phyloP scores from a whole-genome alignment of 202 grass and related monocot species.

The Eragrostis tef region DNA sequence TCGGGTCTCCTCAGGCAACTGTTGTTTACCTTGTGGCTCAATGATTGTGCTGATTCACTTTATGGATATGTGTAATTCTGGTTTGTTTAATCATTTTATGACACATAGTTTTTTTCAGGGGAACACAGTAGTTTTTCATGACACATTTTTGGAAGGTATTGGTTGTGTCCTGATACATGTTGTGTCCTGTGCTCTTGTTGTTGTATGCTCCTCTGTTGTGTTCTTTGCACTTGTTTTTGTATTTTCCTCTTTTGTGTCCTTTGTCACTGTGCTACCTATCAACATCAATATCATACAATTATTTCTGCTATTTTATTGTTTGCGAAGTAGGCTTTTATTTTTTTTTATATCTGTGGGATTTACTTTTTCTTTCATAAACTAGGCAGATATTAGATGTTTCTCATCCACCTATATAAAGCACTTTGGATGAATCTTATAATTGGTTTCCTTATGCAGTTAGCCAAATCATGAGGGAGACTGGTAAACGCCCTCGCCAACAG shows the following conservation, averaged over 20 bases:
- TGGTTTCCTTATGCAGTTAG: slow-evolving; percentile 39
- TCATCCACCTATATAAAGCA: slow-evolving; percentile 2
- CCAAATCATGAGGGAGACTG: slow-evolving; percentile 65
- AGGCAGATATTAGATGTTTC: background rate
- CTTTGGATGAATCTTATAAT: slow-evolving; percentile 24
- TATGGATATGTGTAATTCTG: too few species aligned
- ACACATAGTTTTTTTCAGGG: too few species aligned
- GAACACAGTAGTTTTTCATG: too few species aligned
- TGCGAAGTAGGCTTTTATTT: background rate
- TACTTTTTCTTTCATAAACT: background rate
- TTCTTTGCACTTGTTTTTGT: too few species aligned
- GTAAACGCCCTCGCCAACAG: slow-evolving; percentile 67
- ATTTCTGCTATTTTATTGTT: background rate
- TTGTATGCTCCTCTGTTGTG: too few species aligned
- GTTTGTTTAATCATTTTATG: background rate
- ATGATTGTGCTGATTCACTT: too few species aligned
- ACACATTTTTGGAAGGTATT: too few species aligned
- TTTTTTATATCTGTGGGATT: background rate
- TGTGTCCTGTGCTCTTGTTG: too few species aligned
- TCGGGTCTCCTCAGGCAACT: background rate
- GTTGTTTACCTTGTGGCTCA: background rate
- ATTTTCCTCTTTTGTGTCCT: too few species aligned
- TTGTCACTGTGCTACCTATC: too few species aligned
- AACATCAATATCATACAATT: too few species aligned
- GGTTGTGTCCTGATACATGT: too few species aligned